Percentiles rank a stretch among this genome's conserved stretches.
Evolutionary conservation across 495 filamentous ascomycete species (phyloP).

Genomic region (Hyaloscypha variabilis): DNA sequence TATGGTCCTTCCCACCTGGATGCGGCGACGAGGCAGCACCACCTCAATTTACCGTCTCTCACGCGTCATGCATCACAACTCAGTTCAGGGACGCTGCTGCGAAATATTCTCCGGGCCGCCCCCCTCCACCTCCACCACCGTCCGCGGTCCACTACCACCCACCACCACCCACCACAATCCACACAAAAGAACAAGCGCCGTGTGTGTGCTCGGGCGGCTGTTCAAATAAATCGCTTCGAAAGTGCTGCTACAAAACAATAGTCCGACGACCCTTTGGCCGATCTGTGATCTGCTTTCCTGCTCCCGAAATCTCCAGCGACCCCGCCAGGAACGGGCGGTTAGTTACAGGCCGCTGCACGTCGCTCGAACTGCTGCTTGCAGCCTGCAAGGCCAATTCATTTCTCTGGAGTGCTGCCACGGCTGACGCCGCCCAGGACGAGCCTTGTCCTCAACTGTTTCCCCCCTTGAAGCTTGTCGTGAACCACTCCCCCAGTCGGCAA

Average conservation of each 20-base stretch:
- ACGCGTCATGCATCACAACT: neutral
- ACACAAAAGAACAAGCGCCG: neutral
- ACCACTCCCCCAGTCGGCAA: neutral
- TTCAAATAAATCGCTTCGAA: neutral
- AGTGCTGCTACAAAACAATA: slow-evolving; percentile 16
- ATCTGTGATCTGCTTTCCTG: slow-evolving; percentile 15
- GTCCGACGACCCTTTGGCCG: slow-evolving; percentile 18
- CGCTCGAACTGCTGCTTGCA: slow-evolving; percentile 11
- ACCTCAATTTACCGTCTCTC: neutral
- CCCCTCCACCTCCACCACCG: no score
- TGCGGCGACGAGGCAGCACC: neutral
- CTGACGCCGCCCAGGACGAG: neutral
- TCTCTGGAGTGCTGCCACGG: neutral
- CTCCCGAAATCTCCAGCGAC: slow-evolving; percentile 7
- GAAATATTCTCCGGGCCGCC: neutral
- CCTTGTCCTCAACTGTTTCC: neutral
- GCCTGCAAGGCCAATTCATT: slow-evolving; percentile 1
- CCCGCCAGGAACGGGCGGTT: neutral
- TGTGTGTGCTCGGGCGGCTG: neutral
- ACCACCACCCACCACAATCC: neutral
- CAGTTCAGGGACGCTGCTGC: neutral
- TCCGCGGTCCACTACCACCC: no score
- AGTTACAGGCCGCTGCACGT: slow-evolving; percentile 8
- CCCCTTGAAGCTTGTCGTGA: neutral
- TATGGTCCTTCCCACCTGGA: neutral